phyloP scores from a whole-genome alignment of 371 early-diverging fungal species.

The Smittium culicis region DNA sequence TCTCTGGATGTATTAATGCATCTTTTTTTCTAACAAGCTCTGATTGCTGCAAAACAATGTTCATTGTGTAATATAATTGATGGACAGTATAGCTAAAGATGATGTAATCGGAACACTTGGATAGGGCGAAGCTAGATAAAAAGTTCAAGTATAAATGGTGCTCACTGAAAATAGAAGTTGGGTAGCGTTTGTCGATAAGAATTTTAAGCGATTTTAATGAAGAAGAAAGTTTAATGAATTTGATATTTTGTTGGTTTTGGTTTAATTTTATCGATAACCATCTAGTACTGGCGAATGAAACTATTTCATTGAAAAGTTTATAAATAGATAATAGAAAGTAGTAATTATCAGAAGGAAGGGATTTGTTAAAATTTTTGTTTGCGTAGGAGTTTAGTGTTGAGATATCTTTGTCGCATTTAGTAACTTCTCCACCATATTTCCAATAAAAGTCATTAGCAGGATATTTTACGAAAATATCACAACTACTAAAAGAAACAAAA shows the following conservation, averaged over 20 bases:
- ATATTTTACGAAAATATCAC: not conserved
- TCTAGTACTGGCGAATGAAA: not conserved
- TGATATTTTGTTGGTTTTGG: not conserved
- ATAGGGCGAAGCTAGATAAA: not conserved
- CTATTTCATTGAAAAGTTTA: not conserved
- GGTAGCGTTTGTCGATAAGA: not conserved
- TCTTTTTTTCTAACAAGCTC: not conserved
- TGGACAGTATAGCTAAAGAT: not conserved
- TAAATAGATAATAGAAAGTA: not conserved
- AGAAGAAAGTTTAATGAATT: not conserved
- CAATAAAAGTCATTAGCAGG: not conserved
- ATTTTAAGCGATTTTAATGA: not conserved
- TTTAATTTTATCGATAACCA: not conserved
- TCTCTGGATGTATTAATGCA: not conserved
- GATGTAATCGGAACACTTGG: not conserved
- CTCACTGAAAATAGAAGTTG: not conserved
- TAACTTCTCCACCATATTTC: not conserved
- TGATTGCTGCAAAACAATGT: not conserved
- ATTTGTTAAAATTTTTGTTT: not conserved
- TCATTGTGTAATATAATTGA: not conserved
- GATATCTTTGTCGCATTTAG: not conserved
- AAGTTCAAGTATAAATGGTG: not conserved
- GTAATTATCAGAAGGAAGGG: not conserved
- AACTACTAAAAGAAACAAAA: not conserved
- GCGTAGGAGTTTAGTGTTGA: not conserved